These are phyloP conservation scores for Akebia trifoliata DNA, from an alignment of 164 flowering plant species.

Conservation along the genomic window DNA sequence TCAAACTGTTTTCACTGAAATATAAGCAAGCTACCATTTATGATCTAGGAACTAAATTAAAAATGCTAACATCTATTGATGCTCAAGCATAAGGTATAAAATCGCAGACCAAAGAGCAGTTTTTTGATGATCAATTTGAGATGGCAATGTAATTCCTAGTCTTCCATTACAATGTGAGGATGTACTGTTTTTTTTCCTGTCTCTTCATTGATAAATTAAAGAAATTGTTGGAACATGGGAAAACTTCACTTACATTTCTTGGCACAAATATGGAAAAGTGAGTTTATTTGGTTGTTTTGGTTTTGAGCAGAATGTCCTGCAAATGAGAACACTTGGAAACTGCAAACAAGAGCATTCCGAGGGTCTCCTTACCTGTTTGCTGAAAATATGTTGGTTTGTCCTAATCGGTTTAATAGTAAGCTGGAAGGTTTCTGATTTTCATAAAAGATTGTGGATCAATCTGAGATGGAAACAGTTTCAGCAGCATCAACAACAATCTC, in stretches of 20 bases:
- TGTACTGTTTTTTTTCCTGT: too few species aligned
- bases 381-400: conserved; percentile 40
- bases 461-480: conserved; percentile 22
- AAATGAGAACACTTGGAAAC: conserved; percentile 6
- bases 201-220: background rate
- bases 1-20: too few species aligned
- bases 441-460: conserved; percentile 23
- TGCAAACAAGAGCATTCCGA: conserved; percentile 18
- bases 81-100: too few species aligned
- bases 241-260: background rate
- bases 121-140: too few species aligned
- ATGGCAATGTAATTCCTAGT: too few species aligned
- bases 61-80: too few species aligned
- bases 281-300: conserved; percentile 11
- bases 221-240: background rate
- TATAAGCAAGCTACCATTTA: too few species aligned
- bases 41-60: too few species aligned
- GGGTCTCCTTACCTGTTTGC: conserved; percentile 17
- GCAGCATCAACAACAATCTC: conserved; percentile 32
- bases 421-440: conserved; percentile 24
- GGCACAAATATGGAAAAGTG: background rate
- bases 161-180: too few species aligned
- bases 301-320: conserved; percentile 22
- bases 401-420: conserved; percentile 35
- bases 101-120: too few species aligned